Conservation (phyloP, 1,139 yeast species). For the Lodderomyces beijingensis region DNA sequence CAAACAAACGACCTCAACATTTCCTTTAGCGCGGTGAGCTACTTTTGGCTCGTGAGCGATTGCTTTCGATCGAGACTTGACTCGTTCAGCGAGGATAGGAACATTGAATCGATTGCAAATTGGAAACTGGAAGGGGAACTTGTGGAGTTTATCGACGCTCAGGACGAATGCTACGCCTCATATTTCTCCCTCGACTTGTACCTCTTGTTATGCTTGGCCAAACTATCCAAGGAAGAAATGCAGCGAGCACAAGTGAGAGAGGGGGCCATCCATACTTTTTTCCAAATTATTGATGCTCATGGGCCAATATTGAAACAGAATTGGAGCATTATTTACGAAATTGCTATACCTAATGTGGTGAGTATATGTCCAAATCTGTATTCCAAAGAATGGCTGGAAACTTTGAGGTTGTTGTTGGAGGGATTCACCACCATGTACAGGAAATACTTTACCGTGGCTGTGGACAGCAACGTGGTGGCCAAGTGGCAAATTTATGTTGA, state of each 20-base stretch:
- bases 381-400: conserved; percentile 48
- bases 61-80: conserved; percentile 41
- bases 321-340: conserved; percentile 52
- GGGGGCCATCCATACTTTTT: conserved; percentile 85
- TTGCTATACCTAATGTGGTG: conserved; percentile 42
- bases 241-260: conserved; percentile 76
- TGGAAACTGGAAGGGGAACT: conserved; percentile 19
- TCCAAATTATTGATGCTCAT: conserved; percentile 78
- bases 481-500: conserved; percentile 51
- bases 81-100: conserved; percentile 16
- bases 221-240: conserved; percentile 49
- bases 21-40: conserved; percentile 85
- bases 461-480: conserved; percentile 15
- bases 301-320: conserved; percentile 49
- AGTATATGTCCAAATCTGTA: conserved; percentile 8
- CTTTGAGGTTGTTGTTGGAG: conserved; percentile 52
- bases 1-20: conserved; percentile 76
- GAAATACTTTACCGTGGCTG: conserved; percentile 29
- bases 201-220: conserved; percentile 56
- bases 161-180: conserved; percentile 16
- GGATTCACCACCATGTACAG: conserved; percentile 54
- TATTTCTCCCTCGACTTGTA: conserved; percentile 52
- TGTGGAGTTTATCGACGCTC: conserved; percentile 15
- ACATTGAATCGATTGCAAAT: conserved; percentile 1
- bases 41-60: conserved; percentile 89